phyloP scores from a whole-genome alignment of 257 asterid species.

The Oldenlandia corymbosa region DNA sequence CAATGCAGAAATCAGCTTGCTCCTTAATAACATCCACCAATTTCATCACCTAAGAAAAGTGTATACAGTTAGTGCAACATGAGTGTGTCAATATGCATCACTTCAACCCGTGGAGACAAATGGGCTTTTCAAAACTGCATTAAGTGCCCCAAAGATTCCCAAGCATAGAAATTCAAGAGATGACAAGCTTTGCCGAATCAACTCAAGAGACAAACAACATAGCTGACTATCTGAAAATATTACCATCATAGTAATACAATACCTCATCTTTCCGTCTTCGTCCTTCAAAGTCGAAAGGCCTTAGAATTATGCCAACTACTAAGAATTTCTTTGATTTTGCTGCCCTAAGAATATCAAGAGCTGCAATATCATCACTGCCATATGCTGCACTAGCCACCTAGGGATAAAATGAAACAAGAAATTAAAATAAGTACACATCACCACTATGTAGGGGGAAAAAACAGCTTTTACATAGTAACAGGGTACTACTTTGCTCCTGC shows the following conservation, averaged over 20 bases:
- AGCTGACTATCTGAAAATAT: neutral
- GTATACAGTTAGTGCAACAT: neutral
- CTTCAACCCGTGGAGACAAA: too few relatives aligned
- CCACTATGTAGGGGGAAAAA: constrained; percentile 4
- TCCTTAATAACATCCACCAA: constrained; percentile 58
- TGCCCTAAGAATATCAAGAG: constrained; percentile 61
- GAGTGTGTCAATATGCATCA: neutral
- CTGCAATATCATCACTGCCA: constrained; percentile 62
- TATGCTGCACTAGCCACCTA: constrained; percentile 96
- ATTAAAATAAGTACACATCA: neutral
- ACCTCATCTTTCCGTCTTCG: constrained; percentile 86
- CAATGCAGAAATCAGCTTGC: constrained; percentile 64
- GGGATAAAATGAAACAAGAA: constrained; percentile 14
- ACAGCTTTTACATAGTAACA: neutral
- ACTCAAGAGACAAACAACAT: constrained; percentile 5
- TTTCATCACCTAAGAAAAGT: constrained; percentile 58
- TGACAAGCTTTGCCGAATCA: neutral
- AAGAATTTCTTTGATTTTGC: constrained; percentile 56
- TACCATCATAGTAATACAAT: constrained; percentile 7
- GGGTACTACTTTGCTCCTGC: too few relatives aligned
- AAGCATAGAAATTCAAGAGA: neutral
- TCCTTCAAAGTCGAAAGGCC: constrained; percentile 97
- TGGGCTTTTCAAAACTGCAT: neutral
- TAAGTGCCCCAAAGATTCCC: neutral
- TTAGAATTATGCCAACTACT: constrained; percentile 68